Base-by-base conservation (phyloP, 2,329 filamentous ascomycete species). In the Albophoma yamanashiensis region DNA sequence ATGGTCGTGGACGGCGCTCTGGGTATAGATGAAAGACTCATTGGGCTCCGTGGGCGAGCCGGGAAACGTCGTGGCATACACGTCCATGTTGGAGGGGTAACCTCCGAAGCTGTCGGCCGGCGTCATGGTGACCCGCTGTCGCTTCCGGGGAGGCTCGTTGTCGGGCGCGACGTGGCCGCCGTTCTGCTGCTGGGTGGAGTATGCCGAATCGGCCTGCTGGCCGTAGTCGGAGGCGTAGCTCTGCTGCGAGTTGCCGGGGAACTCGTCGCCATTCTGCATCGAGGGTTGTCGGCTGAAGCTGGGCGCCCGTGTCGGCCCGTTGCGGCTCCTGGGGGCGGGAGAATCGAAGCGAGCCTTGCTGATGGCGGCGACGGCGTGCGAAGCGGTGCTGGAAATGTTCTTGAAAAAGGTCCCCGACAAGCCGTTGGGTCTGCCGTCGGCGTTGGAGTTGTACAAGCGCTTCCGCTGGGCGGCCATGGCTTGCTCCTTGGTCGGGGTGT, bases 401-500 rank as follows among this genome's bases (percentile, higher is more conserved):
- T 92, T 92, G 78, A 99, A 97, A 71, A 97, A 97, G 1, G 94
- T 97, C 22, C 92, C 92, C 55, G 89, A 86, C 68, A 86, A 67
- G 68, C 83, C 85, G 67, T 84, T 85, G 15, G 81, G 76, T 57
- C 91, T 83, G 56, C 81, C 85, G 61, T 96, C 91, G 56, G 84
- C 82, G 40, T 66, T 70, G 11, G 75, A 71, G 65, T 89, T 96
- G 75, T 97, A 97, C 75, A 97, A 85, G 65, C 93, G 85, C 74
- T 99, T 97, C 66, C 94, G 81, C 75, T 92, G 89, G 6, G 93
- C 93, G 14, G 94, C 94, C 92, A 97, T 96, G 62, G 94, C 94
- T 74, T 97, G 94, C 74, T 97, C 94, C 75, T 99, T 99, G 43
- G 94, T 99, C 0, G 94, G 94, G 0, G 94, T 97, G 68, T 97